A percentile compares a stretch with the other conserved stretches of the same genome.
Conservation (phyloP, 1,284 basidiomycete genomes). For the Microstroma glucosiphilum region DNA sequence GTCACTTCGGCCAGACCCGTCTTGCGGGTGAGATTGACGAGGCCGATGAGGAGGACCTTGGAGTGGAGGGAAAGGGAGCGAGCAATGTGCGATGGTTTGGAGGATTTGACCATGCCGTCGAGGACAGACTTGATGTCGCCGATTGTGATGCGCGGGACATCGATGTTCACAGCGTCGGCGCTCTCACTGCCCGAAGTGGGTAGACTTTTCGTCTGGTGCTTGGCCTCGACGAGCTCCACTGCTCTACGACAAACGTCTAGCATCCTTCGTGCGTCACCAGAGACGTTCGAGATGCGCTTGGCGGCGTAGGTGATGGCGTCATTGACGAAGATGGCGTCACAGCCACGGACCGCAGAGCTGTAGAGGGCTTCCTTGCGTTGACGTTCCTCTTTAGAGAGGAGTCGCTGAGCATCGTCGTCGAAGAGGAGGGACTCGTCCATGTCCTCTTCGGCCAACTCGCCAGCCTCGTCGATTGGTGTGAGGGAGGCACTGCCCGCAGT, state of each 20-base stretch:
- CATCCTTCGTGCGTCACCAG: constrained; percentile 87
- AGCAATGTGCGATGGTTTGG: constrained; percentile 57
- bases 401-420: not conserved
- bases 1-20: constrained; percentile 80
- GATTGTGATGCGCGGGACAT: constrained; percentile 58
- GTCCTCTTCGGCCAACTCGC: not conserved
- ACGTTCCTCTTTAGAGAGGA: not conserved
- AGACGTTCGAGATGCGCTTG: constrained; percentile 83
- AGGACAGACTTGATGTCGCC: constrained; percentile 76
- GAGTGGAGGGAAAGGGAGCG: constrained; percentile 35
- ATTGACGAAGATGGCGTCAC: constrained; percentile 56
- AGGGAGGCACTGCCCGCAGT: not conserved
- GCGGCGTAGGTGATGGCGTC: constrained; percentile 85
- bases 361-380: not conserved
- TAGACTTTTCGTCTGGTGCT: constrained; percentile 42
- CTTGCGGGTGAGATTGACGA: constrained; percentile 74
- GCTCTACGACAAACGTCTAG: constrained; percentile 75
- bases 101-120: constrained; percentile 82
- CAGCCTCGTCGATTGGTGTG: constrained; percentile 17
- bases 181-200: not conserved
- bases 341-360: constrained; percentile 54
- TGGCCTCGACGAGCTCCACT: constrained; percentile 34
- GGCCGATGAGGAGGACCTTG: constrained; percentile 58
- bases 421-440: not conserved
- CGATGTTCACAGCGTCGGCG: not conserved